Percentiles rank a stretch among this genome's conserved stretches.
These are phyloP conservation scores for Schizonepeta tenuifolia DNA, from an alignment of 257 asterid species.

Conservation along the genomic window DNA sequence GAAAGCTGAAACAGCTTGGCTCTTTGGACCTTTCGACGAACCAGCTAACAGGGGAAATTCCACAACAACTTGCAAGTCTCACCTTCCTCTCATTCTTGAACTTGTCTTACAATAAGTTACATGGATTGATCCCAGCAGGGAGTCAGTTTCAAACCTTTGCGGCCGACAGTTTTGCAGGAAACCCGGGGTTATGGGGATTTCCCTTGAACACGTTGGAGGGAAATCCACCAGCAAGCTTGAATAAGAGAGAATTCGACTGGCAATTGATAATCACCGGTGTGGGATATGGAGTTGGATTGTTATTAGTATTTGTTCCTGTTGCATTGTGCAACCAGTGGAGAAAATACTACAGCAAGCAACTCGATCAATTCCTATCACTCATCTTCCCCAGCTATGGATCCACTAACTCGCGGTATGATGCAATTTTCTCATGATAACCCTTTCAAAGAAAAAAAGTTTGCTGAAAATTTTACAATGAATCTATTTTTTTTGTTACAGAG, in stretches of 20 bases:
- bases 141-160: constrained; percentile 27
- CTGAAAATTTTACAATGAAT: background rate
- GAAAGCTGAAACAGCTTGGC: constrained; percentile 48
- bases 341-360: too few species aligned
- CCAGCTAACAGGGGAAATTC: constrained; percentile 52
- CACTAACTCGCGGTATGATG: constrained; percentile 1
- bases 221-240: background rate
- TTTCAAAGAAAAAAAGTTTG: too few species aligned
- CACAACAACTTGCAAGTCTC: constrained; percentile 40
- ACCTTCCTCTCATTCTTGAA: constrained; percentile 54
- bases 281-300: too few species aligned
- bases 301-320: too few species aligned
- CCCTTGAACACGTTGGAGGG: background rate
- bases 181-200: too few species aligned
- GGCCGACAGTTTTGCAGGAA: too few species aligned
- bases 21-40: constrained; percentile 62
- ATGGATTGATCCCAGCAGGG: constrained; percentile 44
- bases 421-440: background rate
- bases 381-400: background rate
- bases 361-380: background rate
- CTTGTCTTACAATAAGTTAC: constrained; percentile 47
- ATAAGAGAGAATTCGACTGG: background rate
- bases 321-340: too few species aligned
- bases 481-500: background rate
- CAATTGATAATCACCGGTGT: too few species aligned